Evolutionary conservation across 106 monocot species (phyloP).

Genomic region (Triglochin maritima): DNA sequence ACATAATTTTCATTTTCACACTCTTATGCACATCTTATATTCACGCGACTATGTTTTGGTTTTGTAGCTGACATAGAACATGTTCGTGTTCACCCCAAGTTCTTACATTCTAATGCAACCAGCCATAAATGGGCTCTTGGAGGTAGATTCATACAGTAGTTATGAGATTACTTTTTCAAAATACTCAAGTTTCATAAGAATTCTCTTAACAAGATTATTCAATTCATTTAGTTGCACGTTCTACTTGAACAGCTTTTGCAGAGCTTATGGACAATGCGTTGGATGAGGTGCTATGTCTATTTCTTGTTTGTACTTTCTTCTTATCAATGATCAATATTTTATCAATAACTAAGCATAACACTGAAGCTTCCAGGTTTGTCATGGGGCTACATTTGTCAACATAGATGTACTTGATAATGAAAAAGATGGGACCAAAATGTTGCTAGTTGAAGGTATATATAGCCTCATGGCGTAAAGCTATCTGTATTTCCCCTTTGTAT

Average conservation of each 20-base stretch:
- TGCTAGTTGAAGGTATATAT: slow-evolving; percentile 69
- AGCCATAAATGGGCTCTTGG: slow-evolving; percentile 99
- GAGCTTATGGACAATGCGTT: slow-evolving; percentile 93
- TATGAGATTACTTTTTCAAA: neutral
- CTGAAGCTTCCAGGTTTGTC: slow-evolving; percentile 35
- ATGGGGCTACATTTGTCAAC: slow-evolving; percentile 91
- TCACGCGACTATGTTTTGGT: neutral
- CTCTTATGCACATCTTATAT: too few species aligned
- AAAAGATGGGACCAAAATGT: slow-evolving; percentile 69
- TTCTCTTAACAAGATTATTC: too few species aligned
- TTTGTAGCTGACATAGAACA: slow-evolving; percentile 63
- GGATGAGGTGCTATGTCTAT: slow-evolving; percentile 60
- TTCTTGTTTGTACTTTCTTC: neutral
- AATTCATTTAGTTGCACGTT: neutral
- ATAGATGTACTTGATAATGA: slow-evolving; percentile 60
- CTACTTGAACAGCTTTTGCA: slow-evolving; percentile 61
- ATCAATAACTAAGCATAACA: neutral
- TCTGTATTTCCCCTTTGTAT: too few species aligned
- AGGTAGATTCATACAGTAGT: slow-evolving; percentile 37
- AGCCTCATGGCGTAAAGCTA: too few species aligned
- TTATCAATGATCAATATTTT: too few species aligned
- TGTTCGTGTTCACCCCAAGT: slow-evolving; percentile 91
- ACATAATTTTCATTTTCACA: too few species aligned
- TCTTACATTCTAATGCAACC: slow-evolving; percentile 97
- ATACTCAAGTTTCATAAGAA: too few species aligned